Conservation (phyloP, 371 early-diverging fungal species). For the Rhizomucor pusillus region DNA sequence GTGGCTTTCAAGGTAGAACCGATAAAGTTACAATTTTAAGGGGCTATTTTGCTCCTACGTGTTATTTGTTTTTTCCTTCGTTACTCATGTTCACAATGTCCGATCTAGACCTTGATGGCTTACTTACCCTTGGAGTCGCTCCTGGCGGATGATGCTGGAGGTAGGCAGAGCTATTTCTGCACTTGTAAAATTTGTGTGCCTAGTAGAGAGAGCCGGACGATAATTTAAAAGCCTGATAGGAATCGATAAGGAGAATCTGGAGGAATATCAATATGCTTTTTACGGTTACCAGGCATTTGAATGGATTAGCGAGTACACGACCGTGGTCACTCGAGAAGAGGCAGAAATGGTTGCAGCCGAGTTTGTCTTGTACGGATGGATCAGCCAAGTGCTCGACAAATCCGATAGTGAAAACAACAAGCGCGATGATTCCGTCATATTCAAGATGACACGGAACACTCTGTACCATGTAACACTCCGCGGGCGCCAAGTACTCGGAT, state of each 20-base stretch:
- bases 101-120: conserved; percentile 46
- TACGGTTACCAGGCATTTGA: conserved; percentile 46
- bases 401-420: conserved; percentile 23
- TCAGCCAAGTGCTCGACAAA: conserved; percentile 50
- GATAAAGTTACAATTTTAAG: neutral
- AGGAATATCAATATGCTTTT: conserved; percentile 28
- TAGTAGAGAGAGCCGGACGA: neutral
- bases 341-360: conserved; percentile 51
- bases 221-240: conserved; percentile 11
- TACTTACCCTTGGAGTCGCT: conserved; percentile 36
- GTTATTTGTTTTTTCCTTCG: too few species aligned
- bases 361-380: conserved; percentile 56
- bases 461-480: conserved; percentile 59
- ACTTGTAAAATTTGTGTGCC: too few species aligned
- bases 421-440: conserved; percentile 25
- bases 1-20: conserved; percentile 40
- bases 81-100: neutral
- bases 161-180: neutral
- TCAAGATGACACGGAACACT: conserved; percentile 44
- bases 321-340: conserved; percentile 59
- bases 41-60: neutral
- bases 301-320: conserved; percentile 64
- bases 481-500: conserved; percentile 54
- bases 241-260: conserved; percentile 14
- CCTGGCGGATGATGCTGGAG: conserved; percentile 45